Conservation (phyloP, 176 grass and related monocot species). For the Thinopyrum elongatum region DNA sequence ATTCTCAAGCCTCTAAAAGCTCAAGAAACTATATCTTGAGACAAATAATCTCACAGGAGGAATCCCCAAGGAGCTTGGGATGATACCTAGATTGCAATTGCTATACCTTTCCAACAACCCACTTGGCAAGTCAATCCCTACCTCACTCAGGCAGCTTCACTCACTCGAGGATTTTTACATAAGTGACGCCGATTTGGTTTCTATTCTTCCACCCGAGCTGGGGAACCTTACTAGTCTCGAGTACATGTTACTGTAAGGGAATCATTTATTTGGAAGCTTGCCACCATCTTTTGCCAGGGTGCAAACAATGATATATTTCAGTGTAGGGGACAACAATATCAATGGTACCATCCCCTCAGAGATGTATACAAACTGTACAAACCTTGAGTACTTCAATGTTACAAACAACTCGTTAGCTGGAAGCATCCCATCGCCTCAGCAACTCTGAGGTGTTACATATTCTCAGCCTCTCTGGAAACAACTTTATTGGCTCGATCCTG, state of each 20-base stretch:
- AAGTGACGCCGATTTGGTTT: neutral
- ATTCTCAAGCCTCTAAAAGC: too few species aligned
- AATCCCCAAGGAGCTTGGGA: neutral
- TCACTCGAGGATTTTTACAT: neutral
- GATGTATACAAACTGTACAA: constrained; percentile 34
- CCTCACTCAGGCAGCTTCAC: constrained; percentile 10
- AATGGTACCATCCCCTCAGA: constrained; percentile 23
- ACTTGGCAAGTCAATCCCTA: neutral
- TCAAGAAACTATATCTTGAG: too few species aligned
- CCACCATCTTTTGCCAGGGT: neutral
- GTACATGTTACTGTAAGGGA: neutral
- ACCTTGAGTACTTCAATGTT: constrained; percentile 41
- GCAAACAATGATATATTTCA: too few species aligned
- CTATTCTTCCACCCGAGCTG: neutral
- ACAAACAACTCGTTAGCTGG: constrained; percentile 17
- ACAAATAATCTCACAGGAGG: too few species aligned
- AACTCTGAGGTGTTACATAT: too few species aligned
- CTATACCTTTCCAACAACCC: too few species aligned
- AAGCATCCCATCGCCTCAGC: too few species aligned
- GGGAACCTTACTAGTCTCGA: neutral
- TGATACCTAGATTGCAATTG: neutral
- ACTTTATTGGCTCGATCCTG: neutral
- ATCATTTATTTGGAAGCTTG: constrained; percentile 6
- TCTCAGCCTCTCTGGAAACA: neutral
- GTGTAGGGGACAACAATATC: neutral